These are phyloP conservation scores for Trichosporon sp. DNA, from an alignment of 1,284 basidiomycete species.

Conservation along the genomic window DNA sequence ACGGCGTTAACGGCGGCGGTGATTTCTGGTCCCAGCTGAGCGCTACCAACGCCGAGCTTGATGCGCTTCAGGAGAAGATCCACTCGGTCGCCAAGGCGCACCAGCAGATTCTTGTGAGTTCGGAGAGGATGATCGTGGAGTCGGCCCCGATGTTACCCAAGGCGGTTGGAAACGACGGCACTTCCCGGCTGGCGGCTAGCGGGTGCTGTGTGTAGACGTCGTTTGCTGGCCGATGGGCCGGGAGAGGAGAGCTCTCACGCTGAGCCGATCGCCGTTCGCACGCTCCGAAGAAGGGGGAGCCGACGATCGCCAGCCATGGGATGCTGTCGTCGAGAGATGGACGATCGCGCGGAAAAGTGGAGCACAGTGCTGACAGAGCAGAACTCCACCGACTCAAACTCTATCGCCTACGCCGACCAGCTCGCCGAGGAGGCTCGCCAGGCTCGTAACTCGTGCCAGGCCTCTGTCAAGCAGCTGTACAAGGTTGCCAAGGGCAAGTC, in stretches of 20 bases:
- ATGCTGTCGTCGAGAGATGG: too few relatives aligned
- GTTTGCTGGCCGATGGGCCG: too few relatives aligned
- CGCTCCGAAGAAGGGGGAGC: too few relatives aligned
- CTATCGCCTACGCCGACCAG: conserved; percentile 54
- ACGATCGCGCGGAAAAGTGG: too few relatives aligned
- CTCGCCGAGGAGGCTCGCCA: conserved; percentile 72
- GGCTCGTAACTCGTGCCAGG: conserved; percentile 67
- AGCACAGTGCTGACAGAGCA: conserved; percentile 14
- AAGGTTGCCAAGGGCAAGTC: conserved; percentile 70
- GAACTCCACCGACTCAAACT: conserved; percentile 43
- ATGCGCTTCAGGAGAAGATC: conserved; percentile 43
- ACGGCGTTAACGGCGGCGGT: conserved; percentile 17
- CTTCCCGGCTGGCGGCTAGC: too few relatives aligned
- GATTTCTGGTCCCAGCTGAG: conserved; percentile 46
- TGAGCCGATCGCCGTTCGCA: too few relatives aligned
- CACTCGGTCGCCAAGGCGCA: conserved; percentile 43
- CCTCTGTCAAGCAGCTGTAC: conserved; percentile 70
- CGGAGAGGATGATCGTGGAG: not conserved
- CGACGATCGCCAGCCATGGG: too few relatives aligned
- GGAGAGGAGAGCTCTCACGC: too few relatives aligned
- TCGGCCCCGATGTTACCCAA: too few relatives aligned
- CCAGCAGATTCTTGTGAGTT: conserved; percentile 35
- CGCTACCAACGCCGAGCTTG: conserved; percentile 31
- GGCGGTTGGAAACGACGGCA: too few relatives aligned
- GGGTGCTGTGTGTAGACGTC: too few relatives aligned